phyloP scores from a whole-genome alignment of 345 rosid species.

The Brassica juncea region DNA sequence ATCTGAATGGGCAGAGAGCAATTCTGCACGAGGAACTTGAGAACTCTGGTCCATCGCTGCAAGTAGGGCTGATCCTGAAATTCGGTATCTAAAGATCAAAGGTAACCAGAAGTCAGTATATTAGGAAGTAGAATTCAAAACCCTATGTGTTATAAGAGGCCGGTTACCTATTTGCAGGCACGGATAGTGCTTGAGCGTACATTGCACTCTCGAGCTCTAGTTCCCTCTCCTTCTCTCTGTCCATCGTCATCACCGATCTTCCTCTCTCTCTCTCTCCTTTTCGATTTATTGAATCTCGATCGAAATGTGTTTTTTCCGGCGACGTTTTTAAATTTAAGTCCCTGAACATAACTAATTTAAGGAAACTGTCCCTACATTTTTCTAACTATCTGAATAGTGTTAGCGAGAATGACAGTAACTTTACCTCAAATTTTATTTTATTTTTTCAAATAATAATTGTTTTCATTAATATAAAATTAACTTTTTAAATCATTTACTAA shows the following conservation, averaged over 20 bases:
- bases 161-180: no score
- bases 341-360: slow-evolving; percentile 3
- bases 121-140: slow-evolving; percentile 10
- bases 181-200: no score
- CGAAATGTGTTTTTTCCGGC: slow-evolving; percentile 38
- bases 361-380: neutral
- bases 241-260: slow-evolving; percentile 82
- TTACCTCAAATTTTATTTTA: no score
- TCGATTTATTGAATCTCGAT: slow-evolving; percentile 40
- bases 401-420: no score
- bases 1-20: slow-evolving; percentile 56
- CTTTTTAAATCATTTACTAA: no score
- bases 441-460: no score
- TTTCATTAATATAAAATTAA: no score
- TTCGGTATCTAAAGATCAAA: slow-evolving; percentile 75
- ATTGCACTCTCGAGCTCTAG: slow-evolving; percentile 99
- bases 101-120: slow-evolving; percentile 29
- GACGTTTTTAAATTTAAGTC: slow-evolving; percentile 32
- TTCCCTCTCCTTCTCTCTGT: slow-evolving; percentile 99
- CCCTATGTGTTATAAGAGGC: neutral
- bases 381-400: no score
- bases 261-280: slow-evolving; percentile 28
- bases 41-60: slow-evolving; percentile 99
- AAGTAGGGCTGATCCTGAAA: slow-evolving; percentile 90
- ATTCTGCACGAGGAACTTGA: slow-evolving; percentile 73